Conservation (phyloP, 164 flowering plant genomes). For the Annona cherimola region DNA sequence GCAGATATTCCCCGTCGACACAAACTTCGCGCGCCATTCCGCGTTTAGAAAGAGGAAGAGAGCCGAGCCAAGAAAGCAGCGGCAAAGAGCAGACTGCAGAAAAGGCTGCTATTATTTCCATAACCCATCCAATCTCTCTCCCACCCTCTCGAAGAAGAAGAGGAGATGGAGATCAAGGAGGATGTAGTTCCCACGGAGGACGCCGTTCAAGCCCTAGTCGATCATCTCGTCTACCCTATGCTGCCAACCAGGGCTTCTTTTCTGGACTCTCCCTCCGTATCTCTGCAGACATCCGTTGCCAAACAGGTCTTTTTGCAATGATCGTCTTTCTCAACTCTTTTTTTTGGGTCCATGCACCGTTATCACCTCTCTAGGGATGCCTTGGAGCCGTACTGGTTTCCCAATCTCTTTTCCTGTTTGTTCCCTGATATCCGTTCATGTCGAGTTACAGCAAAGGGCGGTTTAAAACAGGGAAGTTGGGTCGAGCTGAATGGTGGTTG, state of each 20-base stretch:
- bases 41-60: too few relatives aligned
- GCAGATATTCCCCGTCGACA: background rate
- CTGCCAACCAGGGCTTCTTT: conserved; percentile 37
- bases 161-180: background rate
- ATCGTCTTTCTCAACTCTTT: background rate
- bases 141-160: background rate
- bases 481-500: too few relatives aligned
- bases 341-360: background rate
- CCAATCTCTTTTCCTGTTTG: too few relatives aligned
- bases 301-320: conserved; percentile 45
- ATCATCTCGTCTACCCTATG: conserved; percentile 53
- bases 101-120: background rate
- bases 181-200: conserved; percentile 42
- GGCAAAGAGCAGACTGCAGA: too few relatives aligned
- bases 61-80: too few relatives aligned
- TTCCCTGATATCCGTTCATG: too few relatives aligned
- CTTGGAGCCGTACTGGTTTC: too few relatives aligned
- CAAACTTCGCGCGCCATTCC: too few relatives aligned
- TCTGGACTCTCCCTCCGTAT: conserved; percentile 25
- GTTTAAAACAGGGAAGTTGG: too few relatives aligned
- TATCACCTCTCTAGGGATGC: too few relatives aligned
- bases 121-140: too few relatives aligned
- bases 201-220: conserved; percentile 48
- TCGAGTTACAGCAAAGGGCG: too few relatives aligned
- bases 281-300: conserved; percentile 44